Evolutionary conservation across 768 basidiomycete genomes (phyloP).

Genomic region (Polyporus arcularius): DNA sequence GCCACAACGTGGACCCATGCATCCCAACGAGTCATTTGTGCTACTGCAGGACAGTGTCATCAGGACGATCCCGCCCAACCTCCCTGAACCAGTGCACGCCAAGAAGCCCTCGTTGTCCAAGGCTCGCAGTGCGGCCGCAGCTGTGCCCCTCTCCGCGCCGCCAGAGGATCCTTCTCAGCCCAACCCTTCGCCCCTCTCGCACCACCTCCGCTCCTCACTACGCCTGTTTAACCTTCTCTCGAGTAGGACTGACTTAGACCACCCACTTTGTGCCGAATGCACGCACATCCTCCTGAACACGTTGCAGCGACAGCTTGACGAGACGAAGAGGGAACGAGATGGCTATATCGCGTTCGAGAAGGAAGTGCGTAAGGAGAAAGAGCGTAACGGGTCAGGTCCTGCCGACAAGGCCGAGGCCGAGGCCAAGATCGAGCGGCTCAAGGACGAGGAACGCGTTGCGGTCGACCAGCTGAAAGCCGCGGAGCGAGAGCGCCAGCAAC

Average conservation of each 20-base stretch:
- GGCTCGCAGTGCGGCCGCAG: slow-evolving; percentile 30
- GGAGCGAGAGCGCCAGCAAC: slow-evolving; percentile 73
- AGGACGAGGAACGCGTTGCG: slow-evolving; percentile 64
- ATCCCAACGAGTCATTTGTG: slow-evolving; percentile 89
- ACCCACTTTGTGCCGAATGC: slow-evolving; percentile 95
- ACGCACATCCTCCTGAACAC: slow-evolving; percentile 77
- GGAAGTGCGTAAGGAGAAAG: slow-evolving; percentile 79
- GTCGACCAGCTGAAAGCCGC: slow-evolving; percentile 75
- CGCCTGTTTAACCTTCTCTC: slow-evolving; percentile 78
- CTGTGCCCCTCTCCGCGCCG: slow-evolving; percentile 27
- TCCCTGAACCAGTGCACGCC: slow-evolving; percentile 42
- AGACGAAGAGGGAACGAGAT: slow-evolving; percentile 88
- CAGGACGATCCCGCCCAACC: slow-evolving; percentile 62
- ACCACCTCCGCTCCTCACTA: slow-evolving; percentile 74
- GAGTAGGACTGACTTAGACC: slow-evolving; percentile 78
- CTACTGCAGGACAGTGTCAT: slow-evolving; percentile 84
- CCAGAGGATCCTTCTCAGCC: slow-evolving; percentile 52
- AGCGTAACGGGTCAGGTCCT: slow-evolving; percentile 62
- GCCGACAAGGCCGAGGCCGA: slow-evolving; percentile 65
- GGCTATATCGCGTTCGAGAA: slow-evolving; percentile 93
- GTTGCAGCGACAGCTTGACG: slow-evolving; percentile 81
- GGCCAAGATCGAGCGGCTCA: slow-evolving; percentile 71
- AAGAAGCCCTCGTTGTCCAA: slow-evolving; percentile 46
- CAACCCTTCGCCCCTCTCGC: slow-evolving; percentile 73
- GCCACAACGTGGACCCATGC: slow-evolving; percentile 49